These are phyloP conservation scores for Penicillium chermesinum DNA, from an alignment of 495 filamentous ascomycete genomes.

Conservation along the genomic window DNA sequence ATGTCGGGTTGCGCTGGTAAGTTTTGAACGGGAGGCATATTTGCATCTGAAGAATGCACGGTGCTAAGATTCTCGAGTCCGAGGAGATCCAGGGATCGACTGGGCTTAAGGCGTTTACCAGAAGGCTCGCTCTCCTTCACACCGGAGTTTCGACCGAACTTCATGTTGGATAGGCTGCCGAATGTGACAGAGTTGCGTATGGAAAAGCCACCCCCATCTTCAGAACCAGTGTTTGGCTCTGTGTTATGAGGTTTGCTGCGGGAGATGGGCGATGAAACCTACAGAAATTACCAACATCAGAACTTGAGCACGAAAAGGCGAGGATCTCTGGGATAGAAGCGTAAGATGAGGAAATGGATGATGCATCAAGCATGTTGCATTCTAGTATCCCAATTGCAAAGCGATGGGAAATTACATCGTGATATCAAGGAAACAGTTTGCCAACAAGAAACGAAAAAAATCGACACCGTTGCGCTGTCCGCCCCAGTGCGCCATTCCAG, in stretches of 20 bases:
- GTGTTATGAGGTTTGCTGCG: conserved; percentile 16
- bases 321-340: conserved; percentile 5
- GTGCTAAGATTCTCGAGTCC: background rate
- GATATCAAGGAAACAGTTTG: conserved; percentile 30
- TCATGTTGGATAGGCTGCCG: conserved; percentile 24
- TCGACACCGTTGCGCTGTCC: conserved; percentile 14
- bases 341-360: conserved; percentile 15
- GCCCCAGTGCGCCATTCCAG: conserved; percentile 14
- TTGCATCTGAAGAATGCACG: background rate
- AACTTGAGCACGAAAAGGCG: conserved; percentile 15
- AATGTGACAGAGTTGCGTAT: conserved; percentile 20
- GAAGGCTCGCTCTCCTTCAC: background rate
- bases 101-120: conserved; percentile 7
- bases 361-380: conserved; percentile 39
- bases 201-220: conserved; percentile 10
- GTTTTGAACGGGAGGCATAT: background rate
- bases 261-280: conserved; percentile 33
- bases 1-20: background rate
- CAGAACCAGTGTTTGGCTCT: background rate
- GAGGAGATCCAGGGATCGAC: conserved; percentile 4
- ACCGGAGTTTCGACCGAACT: conserved; percentile 10
- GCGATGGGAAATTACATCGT: conserved; percentile 35
- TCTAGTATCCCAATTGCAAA: conserved; percentile 29
- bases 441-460: conserved; percentile 26
- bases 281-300: conserved; percentile 38